Percentiles rank a stretch among this genome's conserved stretches.
Evolutionary conservation across 768 basidiomycete genomes (phyloP).

Genomic region (Gymnopilus dilepis): DNA sequence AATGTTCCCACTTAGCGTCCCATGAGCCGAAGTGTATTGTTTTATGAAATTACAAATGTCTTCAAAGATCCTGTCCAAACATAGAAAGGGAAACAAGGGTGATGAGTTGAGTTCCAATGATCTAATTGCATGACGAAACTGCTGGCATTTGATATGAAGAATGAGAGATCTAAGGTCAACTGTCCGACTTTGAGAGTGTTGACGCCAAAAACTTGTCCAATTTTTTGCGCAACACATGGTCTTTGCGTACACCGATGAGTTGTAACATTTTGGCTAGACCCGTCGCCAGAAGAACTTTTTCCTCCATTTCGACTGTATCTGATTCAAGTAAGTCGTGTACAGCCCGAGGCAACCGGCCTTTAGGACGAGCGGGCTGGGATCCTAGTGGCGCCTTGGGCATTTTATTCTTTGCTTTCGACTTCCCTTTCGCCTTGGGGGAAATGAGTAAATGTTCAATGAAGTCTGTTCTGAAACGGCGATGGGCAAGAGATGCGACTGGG

Average conservation of each 20-base stretch:
- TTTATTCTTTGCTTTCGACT: conserved; percentile 55
- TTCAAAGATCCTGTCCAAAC: not conserved
- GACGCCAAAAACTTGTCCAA: conserved; percentile 60
- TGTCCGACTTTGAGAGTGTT: too few species aligned
- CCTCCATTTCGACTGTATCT: conserved; percentile 49
- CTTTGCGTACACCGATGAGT: conserved; percentile 59
- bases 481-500: conserved; percentile 65
- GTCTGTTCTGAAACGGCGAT: conserved; percentile 74
- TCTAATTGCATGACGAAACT: too few species aligned
- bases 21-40: not conserved
- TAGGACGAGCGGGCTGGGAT: conserved; percentile 53
- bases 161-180: too few species aligned
- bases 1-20: not conserved
- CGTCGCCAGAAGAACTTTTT: conserved; percentile 48
- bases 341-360: conserved; percentile 71
- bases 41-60: not conserved
- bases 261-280: conserved; percentile 58
- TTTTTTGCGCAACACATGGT: conserved; percentile 72
- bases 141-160: too few species aligned
- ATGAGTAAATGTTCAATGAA: conserved; percentile 72
- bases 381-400: conserved; percentile 45
- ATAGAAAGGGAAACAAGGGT: not conserved
- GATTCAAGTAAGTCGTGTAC: conserved; percentile 68
- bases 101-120: too few species aligned
- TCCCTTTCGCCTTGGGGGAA: conserved; percentile 68